Percentiles rank a stretch among this genome's conserved stretches.
Conservation (phyloP, 208 protist species). For the Leishmania gerbilli region DNA sequence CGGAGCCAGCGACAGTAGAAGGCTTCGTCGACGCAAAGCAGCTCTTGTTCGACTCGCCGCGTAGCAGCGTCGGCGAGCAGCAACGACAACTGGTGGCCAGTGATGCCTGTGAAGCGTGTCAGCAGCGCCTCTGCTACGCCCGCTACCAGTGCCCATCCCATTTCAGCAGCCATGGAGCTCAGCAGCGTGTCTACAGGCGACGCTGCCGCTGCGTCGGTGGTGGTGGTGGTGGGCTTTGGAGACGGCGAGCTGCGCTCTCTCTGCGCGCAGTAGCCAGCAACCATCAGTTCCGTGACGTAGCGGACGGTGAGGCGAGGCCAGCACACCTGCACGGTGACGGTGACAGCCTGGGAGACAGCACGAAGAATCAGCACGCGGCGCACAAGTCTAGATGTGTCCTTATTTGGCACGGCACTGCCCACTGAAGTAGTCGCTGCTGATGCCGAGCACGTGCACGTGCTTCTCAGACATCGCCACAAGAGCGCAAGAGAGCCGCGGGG, state of each 20-base stretch:
- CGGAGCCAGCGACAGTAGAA: constrained; percentile 48
- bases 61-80: constrained; percentile 32
- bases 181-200: constrained; percentile 21
- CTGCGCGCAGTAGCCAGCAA: constrained; percentile 10
- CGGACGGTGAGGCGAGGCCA: constrained; percentile 24
- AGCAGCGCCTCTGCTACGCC: constrained; percentile 27
- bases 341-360: constrained; percentile 15
- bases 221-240: neutral
- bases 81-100: constrained; percentile 8
- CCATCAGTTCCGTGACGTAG: constrained; percentile 17
- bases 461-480: neutral
- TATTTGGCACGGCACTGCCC: neutral
- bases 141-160: constrained; percentile 17
- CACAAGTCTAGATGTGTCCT: neutral
- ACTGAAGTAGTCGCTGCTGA: neutral
- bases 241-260: neutral
- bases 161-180: constrained; percentile 17
- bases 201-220: neutral
- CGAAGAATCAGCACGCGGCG: constrained; percentile 25
- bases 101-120: constrained; percentile 1
- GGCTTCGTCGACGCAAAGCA: constrained; percentile 55
- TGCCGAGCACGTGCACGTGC: neutral
- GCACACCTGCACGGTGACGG: constrained; percentile 24
- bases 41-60: constrained; percentile 27
- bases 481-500: neutral